phyloP scores from a whole-genome alignment of 75 land plant species.

The Azolla pinnata region DNA sequence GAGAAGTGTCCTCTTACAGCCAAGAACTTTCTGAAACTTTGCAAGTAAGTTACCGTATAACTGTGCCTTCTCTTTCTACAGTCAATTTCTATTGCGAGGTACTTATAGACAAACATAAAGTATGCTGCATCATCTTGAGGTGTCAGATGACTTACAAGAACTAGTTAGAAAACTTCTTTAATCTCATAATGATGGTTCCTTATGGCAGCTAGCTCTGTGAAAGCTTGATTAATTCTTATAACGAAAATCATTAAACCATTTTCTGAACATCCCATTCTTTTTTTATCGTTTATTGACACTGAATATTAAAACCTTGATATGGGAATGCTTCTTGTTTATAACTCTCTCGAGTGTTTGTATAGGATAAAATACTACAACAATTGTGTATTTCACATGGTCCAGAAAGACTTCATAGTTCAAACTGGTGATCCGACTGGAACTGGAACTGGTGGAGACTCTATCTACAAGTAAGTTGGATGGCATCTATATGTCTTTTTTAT shows the following conservation, averaged over 20 bases:
- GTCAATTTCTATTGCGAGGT: background rate
- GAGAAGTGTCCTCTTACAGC: slow-evolving; percentile 70
- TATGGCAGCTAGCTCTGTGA: too few relatives aligned
- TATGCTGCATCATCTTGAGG: too few relatives aligned
- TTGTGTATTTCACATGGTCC: slow-evolving; percentile 81
- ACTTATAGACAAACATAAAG: too few relatives aligned
- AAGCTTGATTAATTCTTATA: too few relatives aligned
- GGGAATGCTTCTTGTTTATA: background rate
- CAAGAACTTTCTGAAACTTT: slow-evolving; percentile 94
- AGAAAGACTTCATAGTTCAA: slow-evolving; percentile 90
- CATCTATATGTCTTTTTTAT: too few relatives aligned
- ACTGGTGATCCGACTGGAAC: slow-evolving; percentile 94
- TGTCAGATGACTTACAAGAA: too few relatives aligned
- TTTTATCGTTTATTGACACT: background rate
- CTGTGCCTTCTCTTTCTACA: background rate
- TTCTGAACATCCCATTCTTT: too few relatives aligned
- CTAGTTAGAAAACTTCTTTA: too few relatives aligned
- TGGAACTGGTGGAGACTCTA: slow-evolving; percentile 87
- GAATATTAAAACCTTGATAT: background rate
- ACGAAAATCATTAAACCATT: too few relatives aligned
- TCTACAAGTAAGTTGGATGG: slow-evolving; percentile 82
- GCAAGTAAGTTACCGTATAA: slow-evolving; percentile 48
- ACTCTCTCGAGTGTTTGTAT: slow-evolving; percentile 5
- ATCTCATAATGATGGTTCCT: too few relatives aligned
- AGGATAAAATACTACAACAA: slow-evolving; percentile 97